Evolutionary conservation across 1,284 basidiomycete genomes (phyloP), one percentile per base, ranked within the genome.

Genomic region (Fomitiporia mediterranea): DNA sequence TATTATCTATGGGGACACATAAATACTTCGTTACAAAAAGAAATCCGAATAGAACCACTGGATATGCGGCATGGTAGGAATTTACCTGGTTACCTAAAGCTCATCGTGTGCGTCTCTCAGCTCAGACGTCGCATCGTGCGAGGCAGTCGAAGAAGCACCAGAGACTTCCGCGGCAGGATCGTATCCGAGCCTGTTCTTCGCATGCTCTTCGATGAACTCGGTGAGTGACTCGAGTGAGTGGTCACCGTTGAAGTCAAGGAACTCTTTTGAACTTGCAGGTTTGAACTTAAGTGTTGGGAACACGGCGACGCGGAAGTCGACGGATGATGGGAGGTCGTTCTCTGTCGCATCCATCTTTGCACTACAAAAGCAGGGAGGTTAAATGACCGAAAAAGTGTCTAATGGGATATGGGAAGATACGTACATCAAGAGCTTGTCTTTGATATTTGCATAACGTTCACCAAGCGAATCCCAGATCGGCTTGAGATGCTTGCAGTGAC

Each of bases 251-350:
- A 94, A 98, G 70, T 98, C 93, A 60, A 98, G 75, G 75, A 95
- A 98, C 57, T 91, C 86, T 58, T 78, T 77, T 44, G 82, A 75
- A 53, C 96, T 95, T 23, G 97, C 96, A 7, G 87, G 82, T 75
- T 94, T 94, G 83, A 99, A 97, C 72, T 98, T 98, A 70, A 99
- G 72, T 1, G 97, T 98, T 7, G 96, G 96, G 92, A 97, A 98
- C 47, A 91, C 88, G 56, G 77, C 67, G 61, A 96, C 74, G 55
- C 84, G 82, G 91, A 99, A 98, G 32, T 89, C 85, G 53, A 89
- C 84, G 15, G 82, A 82, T 27, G 87, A 79, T 47, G 97, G 97
- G 27, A 99, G 80, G 71, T 99, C 97, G 72, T 99, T 99, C 74
- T 95, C 93, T 60, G 87, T 90, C 4, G 93, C 93, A 67, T 99